A percentile compares a stretch with the other conserved stretches of the same genome.
phyloP scores from a whole-genome alignment of 306 rosid species.

The Ceratonia siliqua region DNA sequence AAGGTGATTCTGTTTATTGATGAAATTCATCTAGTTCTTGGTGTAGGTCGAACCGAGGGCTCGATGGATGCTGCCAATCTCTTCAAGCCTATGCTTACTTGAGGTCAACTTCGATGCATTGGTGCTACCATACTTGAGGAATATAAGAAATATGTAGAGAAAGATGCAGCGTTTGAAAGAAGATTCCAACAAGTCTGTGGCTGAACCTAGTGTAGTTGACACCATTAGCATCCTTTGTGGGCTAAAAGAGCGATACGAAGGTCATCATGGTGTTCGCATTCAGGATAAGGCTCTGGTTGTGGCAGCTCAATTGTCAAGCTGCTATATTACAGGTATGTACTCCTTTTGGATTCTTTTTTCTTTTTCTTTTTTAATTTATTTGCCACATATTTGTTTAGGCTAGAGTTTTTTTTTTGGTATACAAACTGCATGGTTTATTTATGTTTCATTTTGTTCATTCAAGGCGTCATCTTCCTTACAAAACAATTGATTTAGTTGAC shows the following conservation, averaged over 20 bases:
- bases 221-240: constrained; percentile 90
- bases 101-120: constrained; percentile 90
- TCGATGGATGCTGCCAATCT: constrained; percentile 98
- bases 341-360: not conserved
- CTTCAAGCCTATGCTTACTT: constrained; percentile 93
- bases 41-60: constrained; percentile 88
- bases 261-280: constrained; percentile 92
- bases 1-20: constrained; percentile 88
- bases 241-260: constrained; percentile 79
- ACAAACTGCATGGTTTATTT: not conserved
- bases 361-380: too few relatives aligned
- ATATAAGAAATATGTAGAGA: constrained; percentile 91
- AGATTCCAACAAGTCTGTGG: constrained; percentile 95
- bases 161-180: constrained; percentile 95
- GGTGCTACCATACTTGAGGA: constrained; percentile 94
- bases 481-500: constrained; percentile 89
- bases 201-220: constrained; percentile 83
- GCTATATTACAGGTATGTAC: constrained; percentile 77
- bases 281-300: constrained; percentile 81
- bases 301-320: constrained; percentile 85
- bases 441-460: constrained; percentile 12
- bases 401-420: not conserved
- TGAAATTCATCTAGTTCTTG: constrained; percentile 90
- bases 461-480: constrained; percentile 95
- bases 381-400: too few relatives aligned